These are phyloP conservation scores for Hibiscus trionum DNA, from an alignment of 345 rosid genomes.

Conservation along the genomic window DNA sequence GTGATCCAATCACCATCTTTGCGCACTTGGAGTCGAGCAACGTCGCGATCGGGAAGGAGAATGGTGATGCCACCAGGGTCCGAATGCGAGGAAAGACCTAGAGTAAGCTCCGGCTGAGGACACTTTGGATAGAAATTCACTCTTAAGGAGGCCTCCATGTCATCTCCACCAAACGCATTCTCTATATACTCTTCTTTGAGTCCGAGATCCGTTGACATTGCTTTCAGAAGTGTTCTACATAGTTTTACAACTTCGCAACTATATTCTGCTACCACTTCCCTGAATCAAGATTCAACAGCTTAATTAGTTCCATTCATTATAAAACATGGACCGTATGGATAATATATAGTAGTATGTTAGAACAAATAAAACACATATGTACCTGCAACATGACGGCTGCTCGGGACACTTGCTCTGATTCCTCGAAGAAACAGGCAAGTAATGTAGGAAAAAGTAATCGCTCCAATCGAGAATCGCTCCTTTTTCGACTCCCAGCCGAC, in stretches of 20 bases:
- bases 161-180: constrained; percentile 27
- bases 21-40: constrained; percentile 51
- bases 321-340: too few species aligned
- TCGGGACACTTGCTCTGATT: constrained; percentile 67
- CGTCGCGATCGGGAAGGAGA: constrained; percentile 67
- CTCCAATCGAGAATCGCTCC: constrained; percentile 22
- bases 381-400: constrained; percentile 42
- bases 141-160: constrained; percentile 39
- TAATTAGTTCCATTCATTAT: too few species aligned
- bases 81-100: constrained; percentile 36
- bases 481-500: constrained; percentile 71
- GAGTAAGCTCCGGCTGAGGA: constrained; percentile 60
- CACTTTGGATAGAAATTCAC: constrained; percentile 86
- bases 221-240: constrained; percentile 53
- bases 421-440: constrained; percentile 40
- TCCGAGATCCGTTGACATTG: constrained; percentile 59
- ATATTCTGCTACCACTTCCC: constrained; percentile 56
- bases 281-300: constrained; percentile 21
- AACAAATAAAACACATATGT: too few species aligned
- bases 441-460: constrained; percentile 72
- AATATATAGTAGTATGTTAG: too few species aligned
- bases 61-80: constrained; percentile 74
- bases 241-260: constrained; percentile 51
- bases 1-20: constrained; percentile 9
- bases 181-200: constrained; percentile 44